Evolutionary conservation across 192 early-diverging fungal species (phyloP).

Genomic region (Coemansia sp.): DNA sequence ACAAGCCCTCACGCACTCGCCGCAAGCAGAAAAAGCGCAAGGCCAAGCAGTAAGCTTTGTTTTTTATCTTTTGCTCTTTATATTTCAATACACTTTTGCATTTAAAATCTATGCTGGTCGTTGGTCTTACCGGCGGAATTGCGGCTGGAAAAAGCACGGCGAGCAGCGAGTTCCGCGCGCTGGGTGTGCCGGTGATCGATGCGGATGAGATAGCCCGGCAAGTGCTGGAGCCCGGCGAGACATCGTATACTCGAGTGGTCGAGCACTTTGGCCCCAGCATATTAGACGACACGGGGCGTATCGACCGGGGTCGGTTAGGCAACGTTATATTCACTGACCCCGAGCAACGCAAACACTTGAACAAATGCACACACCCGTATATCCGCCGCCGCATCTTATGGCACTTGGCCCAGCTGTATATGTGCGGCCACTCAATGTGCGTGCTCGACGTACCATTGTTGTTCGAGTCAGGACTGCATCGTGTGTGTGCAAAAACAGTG

Average conservation of each 20-base stretch:
- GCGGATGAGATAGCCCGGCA: conserved; percentile 88
- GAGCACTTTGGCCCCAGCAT: conserved; percentile 73
- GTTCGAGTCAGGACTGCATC: conserved; percentile 79
- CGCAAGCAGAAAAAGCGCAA: conserved; percentile 7
- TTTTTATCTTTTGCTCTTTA: neutral
- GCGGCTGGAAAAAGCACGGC: conserved; percentile 91
- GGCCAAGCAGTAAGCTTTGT: conserved; percentile 1
- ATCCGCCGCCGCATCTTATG: conserved; percentile 81
- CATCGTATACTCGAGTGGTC: conserved; percentile 72
- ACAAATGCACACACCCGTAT: conserved; percentile 84
- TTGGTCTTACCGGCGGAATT: conserved; percentile 96
- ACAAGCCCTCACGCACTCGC: neutral
- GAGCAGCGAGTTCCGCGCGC: conserved; percentile 59
- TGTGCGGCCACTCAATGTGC: conserved; percentile 66
- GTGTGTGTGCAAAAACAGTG: conserved; percentile 66
- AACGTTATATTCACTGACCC: conserved; percentile 76
- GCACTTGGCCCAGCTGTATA: conserved; percentile 65
- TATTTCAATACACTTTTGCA: neutral
- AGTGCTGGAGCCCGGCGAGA: conserved; percentile 74
- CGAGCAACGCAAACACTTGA: conserved; percentile 69
- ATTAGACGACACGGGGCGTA: conserved; percentile 55
- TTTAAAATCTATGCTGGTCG: conserved; percentile 63
- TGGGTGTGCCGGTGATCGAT: conserved; percentile 79
- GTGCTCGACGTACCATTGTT: conserved; percentile 94
- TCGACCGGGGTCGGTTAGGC: conserved; percentile 79